Percentiles rank a stretch among this genome's conserved stretches.
Conservation (phyloP, 768 basidiomycete genomes). For the Rhodocollybia butyracea region DNA sequence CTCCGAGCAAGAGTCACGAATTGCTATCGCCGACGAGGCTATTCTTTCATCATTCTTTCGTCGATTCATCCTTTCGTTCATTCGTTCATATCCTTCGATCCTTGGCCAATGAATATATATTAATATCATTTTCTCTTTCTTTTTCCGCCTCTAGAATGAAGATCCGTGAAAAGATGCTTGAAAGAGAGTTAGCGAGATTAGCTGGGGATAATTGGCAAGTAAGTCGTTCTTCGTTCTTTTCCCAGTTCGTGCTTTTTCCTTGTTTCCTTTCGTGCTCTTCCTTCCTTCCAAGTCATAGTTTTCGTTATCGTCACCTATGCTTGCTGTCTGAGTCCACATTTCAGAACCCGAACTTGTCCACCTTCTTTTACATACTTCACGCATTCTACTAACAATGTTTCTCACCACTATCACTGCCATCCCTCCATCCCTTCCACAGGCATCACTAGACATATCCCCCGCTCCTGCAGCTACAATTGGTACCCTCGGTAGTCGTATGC, state of each 20-base stretch:
- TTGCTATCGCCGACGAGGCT: not conserved
- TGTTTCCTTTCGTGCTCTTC: constrained; percentile 19
- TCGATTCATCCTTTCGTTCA: no score
- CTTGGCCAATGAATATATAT: no score
- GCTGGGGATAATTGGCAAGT: constrained; percentile 87
- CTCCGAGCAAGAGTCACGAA: no score
- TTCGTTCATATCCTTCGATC: no score
- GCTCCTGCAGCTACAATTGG: constrained; percentile 7
- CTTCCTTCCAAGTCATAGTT: constrained; percentile 17
- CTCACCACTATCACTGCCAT: no score
- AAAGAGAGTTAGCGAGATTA: constrained; percentile 64
- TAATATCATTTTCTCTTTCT: not conserved
- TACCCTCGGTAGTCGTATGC: constrained; percentile 22
- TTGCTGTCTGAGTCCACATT: constrained; percentile 25
- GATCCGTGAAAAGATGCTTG: constrained; percentile 72
- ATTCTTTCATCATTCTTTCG: no score
- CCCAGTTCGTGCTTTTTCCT: not conserved
- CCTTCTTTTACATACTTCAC: not conserved
- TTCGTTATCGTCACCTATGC: constrained; percentile 30
- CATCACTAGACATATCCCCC: constrained; percentile 33
- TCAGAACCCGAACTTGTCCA: not conserved
- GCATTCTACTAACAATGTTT: not conserved
- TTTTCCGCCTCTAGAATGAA: constrained; percentile 40
- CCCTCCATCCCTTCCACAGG: constrained; percentile 10
- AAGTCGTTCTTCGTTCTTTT: constrained; percentile 15